phyloP scores from a whole-genome alignment of 176 grass and related monocot species.

The Thalia dealbata region DNA sequence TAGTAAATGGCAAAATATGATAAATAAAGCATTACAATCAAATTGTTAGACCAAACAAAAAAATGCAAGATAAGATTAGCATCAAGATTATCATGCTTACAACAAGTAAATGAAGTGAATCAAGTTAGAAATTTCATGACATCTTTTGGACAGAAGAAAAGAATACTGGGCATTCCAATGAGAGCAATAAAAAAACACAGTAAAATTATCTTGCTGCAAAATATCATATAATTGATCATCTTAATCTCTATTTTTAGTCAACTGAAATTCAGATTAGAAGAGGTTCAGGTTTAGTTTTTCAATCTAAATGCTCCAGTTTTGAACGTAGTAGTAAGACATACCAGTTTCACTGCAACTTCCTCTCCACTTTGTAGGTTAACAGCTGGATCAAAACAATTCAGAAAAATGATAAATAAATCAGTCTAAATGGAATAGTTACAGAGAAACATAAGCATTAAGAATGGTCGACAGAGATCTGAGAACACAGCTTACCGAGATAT shows the following conservation, averaged over 20 bases:
- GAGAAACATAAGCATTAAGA: background rate
- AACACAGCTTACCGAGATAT: slow-evolving; percentile 35
- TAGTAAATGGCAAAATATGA: background rate
- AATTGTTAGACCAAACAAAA: background rate
- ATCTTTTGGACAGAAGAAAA: background rate
- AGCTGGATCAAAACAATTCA: slow-evolving; percentile 23
- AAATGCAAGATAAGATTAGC: background rate
- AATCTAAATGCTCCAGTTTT: background rate
- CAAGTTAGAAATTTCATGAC: background rate
- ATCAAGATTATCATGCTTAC: background rate
- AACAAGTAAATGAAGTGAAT: background rate
- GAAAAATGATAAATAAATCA: background rate
- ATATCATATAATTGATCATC: too few relatives aligned
- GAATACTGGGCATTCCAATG: too few relatives aligned
- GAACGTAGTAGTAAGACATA: slow-evolving; percentile 14
- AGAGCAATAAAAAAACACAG: too few relatives aligned
- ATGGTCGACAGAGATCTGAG: background rate
- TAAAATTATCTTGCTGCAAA: too few relatives aligned
- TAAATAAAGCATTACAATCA: background rate
- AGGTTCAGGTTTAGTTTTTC: background rate
- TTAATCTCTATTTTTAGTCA: background rate
- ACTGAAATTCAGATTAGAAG: background rate
- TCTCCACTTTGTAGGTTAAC: slow-evolving; percentile 70
- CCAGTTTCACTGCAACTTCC: slow-evolving; percentile 68
- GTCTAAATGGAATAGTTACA: background rate